Conservation (phyloP, 129 eudicot genomes). For the Flaveria linearis region DNA sequence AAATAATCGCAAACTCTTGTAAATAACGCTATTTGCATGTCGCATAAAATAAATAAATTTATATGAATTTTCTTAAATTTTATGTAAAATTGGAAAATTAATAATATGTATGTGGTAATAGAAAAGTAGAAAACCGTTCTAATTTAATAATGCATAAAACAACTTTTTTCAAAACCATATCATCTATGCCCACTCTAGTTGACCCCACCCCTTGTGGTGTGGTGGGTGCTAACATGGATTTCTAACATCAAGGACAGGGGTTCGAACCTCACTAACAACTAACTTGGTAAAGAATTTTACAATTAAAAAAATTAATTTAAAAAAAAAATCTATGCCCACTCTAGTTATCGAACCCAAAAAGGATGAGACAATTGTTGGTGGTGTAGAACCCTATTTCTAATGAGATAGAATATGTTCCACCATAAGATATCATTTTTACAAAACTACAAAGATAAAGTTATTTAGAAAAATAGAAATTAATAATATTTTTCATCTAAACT, state of each 20-base stretch:
- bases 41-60: background rate
- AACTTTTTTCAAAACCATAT: conserved; percentile 1
- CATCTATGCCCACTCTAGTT: conserved; percentile 24
- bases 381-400: conserved; percentile 21
- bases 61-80: background rate
- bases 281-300: too few relatives aligned
- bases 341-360: conserved; percentile 31
- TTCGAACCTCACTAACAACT: too few relatives aligned
- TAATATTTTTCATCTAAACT: background rate
- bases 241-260: too few relatives aligned
- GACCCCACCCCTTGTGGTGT: too few relatives aligned
- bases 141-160: conserved; percentile 13
- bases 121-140: background rate
- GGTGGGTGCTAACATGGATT: too few relatives aligned
- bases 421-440: background rate
- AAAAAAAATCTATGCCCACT: conserved; percentile 27
- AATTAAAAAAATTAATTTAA: too few relatives aligned
- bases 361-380: conserved; percentile 41
- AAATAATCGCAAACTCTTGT: conserved; percentile 9
- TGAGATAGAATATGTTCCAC: conserved; percentile 35
- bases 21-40: background rate
- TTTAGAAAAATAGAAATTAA: background rate
- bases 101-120: background rate
- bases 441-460: background rate
- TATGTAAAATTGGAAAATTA: background rate